Percentiles rank a stretch among this genome's conserved stretches.
Conservation (phyloP, 108 stramenopile genomes). For the Fistulifera solaris region DNA sequence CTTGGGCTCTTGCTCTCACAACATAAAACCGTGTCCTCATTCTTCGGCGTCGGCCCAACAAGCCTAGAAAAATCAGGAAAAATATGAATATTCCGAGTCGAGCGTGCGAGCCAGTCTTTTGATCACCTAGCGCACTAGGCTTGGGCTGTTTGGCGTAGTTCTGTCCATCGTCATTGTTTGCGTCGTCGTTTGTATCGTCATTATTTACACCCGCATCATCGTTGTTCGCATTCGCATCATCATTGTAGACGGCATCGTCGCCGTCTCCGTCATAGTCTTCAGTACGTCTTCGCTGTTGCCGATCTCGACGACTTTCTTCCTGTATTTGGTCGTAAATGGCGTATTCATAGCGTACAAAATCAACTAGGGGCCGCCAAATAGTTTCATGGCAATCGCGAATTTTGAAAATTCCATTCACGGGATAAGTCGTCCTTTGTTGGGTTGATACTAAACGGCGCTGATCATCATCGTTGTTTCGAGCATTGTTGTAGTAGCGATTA, state of each 20-base stretch:
- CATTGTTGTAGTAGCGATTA: constrained; percentile 11
- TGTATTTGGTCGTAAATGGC: constrained; percentile 14
- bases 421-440: constrained; percentile 13
- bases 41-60: constrained; percentile 66
- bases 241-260: neutral
- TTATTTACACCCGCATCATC: neutral
- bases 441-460: constrained; percentile 11
- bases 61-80: constrained; percentile 63
- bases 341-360: constrained; percentile 40
- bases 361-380: constrained; percentile 49
- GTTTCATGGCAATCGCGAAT: constrained; percentile 56
- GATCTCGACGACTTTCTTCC: neutral
- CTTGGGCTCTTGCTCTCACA: constrained; percentile 61
- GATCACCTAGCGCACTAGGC: neutral
- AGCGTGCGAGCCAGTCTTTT: constrained; percentile 30
- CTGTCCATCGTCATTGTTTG: neutral
- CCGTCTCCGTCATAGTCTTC: neutral
- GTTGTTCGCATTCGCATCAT: neutral
- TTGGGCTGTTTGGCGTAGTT: neutral
- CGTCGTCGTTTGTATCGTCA: neutral
- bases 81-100: constrained; percentile 42
- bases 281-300: neutral
- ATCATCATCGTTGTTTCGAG: constrained; percentile 5
- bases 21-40: constrained; percentile 76
- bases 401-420: constrained; percentile 63